Evolutionary conservation across 441 rosid species (phyloP), one percentile per base, ranked within the genome.

Genomic region (Bruguiera hainesii): DNA sequence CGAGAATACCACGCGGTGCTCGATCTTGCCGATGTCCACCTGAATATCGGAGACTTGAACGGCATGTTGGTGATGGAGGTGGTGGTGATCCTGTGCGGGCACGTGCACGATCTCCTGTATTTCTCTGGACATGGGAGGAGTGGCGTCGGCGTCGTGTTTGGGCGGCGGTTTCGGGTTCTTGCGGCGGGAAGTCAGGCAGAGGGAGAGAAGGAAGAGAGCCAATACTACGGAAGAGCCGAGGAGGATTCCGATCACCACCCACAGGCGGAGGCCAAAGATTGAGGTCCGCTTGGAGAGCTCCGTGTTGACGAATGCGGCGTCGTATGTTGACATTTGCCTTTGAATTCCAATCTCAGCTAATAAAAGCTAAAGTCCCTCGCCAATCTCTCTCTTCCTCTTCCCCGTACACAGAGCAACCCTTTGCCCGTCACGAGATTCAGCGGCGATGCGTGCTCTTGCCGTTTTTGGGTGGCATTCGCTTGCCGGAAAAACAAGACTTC

Each of bases 191-290:
- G 98, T 88, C 26, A 94, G 59, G 76, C 98, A 94, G 59, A 94
- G 91, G 28, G 98, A 94, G 78, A 93, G 80, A 58, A 94, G 83
- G 72, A 94, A 91, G 56, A 94, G 89, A 39, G 89, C 73, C 11
- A 94, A 72, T 56, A 91, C 93, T 49, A 94, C 82, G 35, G 89
- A 71, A 62, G 96, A 94, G 64, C 96, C 98, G 9, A 89, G 75
- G 31, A 91, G 72, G 80, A 94, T 87, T 46, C 96, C 98, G 66
- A 94, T 88, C 3, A 93, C 89, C n/a, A 93, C 96, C 98, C 98
- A 93, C 0, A 93, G 80, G 8, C 87, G 84, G 62, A 93, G 89
- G 15, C 98, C 98, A 76, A 93, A 93, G 71, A 93, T 88, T 31
- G 96, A 88, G 4, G 98, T 93, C 15, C 81, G 91, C 77, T 89